Conservation (phyloP, 257 asterid genomes). For the Solanum infundibuliforme region DNA sequence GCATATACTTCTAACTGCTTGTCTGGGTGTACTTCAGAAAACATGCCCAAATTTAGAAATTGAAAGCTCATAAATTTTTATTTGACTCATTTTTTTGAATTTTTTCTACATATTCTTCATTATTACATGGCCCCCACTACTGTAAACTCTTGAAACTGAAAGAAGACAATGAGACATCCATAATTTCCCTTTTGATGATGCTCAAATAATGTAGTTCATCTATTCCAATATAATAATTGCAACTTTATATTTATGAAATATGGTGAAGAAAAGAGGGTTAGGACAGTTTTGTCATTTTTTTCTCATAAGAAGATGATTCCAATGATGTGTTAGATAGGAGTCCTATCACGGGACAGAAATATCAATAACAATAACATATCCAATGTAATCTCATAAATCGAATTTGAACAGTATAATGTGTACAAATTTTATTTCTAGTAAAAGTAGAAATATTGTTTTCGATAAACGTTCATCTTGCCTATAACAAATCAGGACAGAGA, state of each 20-base stretch:
- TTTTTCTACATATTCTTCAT: not conserved
- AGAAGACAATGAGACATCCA: not conserved
- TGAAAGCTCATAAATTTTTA: not conserved
- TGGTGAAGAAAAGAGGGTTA: not conserved
- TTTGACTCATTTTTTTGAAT: not conserved
- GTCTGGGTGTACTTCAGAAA: not conserved
- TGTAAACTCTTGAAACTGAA: not conserved
- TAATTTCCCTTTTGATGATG: not conserved
- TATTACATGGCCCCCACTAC: not conserved
- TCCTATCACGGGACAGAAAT: not conserved
- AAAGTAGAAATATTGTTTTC: accelerated
- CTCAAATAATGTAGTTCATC: not conserved
- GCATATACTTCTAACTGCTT: not conserved
- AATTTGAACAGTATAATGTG: accelerated
- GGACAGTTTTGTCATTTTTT: not conserved
- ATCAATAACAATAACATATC: not conserved
- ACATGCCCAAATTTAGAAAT: not conserved
- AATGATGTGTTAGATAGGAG: not conserved
- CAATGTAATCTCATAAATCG: accelerated
- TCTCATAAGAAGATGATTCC: not conserved
- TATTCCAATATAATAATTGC: not conserved
- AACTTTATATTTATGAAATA: not conserved
- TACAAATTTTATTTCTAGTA: not conserved
- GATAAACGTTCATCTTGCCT: not conserved
- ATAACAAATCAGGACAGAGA: not conserved